Percentiles rank a stretch among this genome's conserved stretches.
Evolutionary conservation across 176 grass and related monocot species (phyloP).

Genomic region (Phragmites australis): DNA sequence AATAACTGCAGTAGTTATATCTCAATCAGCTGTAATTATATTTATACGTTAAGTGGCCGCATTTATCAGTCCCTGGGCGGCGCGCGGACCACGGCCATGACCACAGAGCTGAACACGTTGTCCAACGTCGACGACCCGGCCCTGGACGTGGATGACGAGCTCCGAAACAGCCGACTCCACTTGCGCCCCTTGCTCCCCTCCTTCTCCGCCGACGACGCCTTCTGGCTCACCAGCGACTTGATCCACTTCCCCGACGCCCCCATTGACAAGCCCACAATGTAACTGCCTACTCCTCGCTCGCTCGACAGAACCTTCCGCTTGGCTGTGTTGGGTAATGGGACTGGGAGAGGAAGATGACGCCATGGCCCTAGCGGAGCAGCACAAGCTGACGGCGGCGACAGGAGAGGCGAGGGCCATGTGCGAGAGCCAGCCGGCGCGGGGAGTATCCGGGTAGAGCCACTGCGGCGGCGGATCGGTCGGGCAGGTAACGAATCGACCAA

Average conservation of each 20-base stretch:
- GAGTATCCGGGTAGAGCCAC: no score
- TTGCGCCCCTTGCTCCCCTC: slow-evolving; percentile 42
- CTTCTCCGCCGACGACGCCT: slow-evolving; percentile 23
- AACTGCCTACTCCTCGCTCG: no score
- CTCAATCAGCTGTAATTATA: slow-evolving; percentile 11
- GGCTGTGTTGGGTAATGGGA: neutral
- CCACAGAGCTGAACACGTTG: slow-evolving; percentile 45
- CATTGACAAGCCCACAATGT: slow-evolving; percentile 32
- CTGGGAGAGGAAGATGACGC: neutral
- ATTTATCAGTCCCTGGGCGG: slow-evolving; percentile 40
- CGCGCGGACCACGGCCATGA: slow-evolving; percentile 57
- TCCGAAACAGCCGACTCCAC: slow-evolving; percentile 62
- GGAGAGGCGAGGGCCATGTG: no score
- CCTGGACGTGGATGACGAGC: slow-evolving; percentile 43
- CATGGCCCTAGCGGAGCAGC: neutral
- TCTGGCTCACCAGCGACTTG: slow-evolving; percentile 60
- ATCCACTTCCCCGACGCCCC: slow-evolving; percentile 70
- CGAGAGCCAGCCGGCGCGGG: no score
- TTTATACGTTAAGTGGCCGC: neutral
- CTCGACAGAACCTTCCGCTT: neutral
- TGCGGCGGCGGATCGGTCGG: no score
- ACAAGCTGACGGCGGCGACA: no score
- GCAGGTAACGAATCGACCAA: no score
- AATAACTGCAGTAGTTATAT: slow-evolving; percentile 9
- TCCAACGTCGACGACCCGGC: slow-evolving; percentile 43